Base-by-base conservation (phyloP, 2,329 filamentous ascomycete species). In the Xylaria sp. region DNA sequence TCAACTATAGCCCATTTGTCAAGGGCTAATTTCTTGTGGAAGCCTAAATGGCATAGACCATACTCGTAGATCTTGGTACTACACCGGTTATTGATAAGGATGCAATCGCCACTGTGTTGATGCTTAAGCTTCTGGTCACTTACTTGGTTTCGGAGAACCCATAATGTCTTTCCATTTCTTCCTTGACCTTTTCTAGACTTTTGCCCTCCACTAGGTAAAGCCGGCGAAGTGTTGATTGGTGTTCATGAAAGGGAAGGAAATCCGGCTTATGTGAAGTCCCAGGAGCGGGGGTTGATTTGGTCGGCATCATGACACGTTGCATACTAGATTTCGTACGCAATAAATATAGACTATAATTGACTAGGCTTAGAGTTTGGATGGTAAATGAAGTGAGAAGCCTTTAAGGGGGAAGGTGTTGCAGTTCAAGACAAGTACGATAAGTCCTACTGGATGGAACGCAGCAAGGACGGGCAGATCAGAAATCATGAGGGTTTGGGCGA, bases 61-160 rank as follows among this genome's bases (percentile, higher is more conserved):
- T 64, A 48, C 19, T 64, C 53, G 19, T 64, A 64, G 9, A 6
- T 24, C n/a, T 64, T 64, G 4, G 42, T 2, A 36, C 61, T 64
- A 17, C 11, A 21, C n/a, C 32, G n/a, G 14, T 39, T 30, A 3
- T 12, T 17, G 9, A 11, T 61, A 5, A 53, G 47, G 4, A 53
- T 39, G 11, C 17, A 12, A 14, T 61, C 6, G 17, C 19, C 27
- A 24, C 21, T 11, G 12, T 30, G 9, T 11, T n/a, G 7, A 7
- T 53, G 19, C 4, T 14, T 6, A n/a, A n/a, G 4, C 32, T 30
- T 17, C 6, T n/a, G 12, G 30, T 14, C 3, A 61, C 58, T 61
- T 39, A 61, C 58, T 30, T 7, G 19, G 21, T 53, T 53, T 27
- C 32, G 8, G 58, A 47, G 34, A 61, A 61, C 19, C 32, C 47